phyloP scores from a whole-genome alignment of 768 basidiomycete genomes.

The Cantharellus cinnabarinus region DNA sequence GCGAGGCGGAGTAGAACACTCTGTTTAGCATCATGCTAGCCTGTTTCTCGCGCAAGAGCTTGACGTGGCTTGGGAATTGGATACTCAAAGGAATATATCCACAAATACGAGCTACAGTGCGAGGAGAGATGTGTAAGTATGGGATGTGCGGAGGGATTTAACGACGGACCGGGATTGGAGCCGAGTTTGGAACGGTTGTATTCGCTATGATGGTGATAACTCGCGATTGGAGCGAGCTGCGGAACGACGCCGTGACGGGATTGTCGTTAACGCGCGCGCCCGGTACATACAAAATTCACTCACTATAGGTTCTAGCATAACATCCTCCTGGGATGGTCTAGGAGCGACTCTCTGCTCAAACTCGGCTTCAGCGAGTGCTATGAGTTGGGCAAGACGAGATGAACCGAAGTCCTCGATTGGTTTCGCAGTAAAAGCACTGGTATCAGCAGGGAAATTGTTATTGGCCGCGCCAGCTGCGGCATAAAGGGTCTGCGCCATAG shows the following conservation, averaged over 20 bases:
- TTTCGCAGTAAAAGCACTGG: background rate
- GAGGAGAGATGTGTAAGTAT: background rate
- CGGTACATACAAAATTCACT: background rate
- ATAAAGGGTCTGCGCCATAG: background rate
- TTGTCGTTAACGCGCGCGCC: background rate
- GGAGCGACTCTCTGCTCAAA: background rate
- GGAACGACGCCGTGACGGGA: background rate
- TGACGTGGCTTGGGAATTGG: conserved; percentile 36
- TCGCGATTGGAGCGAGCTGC: conserved; percentile 38
- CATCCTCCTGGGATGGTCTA: background rate
- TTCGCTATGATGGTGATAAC: conserved; percentile 53
- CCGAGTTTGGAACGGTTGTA: conserved; percentile 56
- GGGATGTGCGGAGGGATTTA: background rate
- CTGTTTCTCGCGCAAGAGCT: conserved; percentile 34
- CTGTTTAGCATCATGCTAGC: conserved; percentile 16
- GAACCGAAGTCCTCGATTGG: background rate
- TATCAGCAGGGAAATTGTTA: background rate
- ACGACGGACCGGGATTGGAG: conserved; percentile 7
- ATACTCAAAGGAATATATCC: conserved; percentile 43
- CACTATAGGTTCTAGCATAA: background rate
- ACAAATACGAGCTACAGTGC: conserved; percentile 29
- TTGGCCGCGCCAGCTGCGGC: background rate
- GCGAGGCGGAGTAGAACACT: conserved; percentile 13
- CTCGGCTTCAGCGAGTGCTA: background rate
- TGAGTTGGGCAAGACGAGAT: background rate